A percentile compares a stretch with the other conserved stretches of the same genome.
Conservation (phyloP, 352 stramenopile genomes). For the Phytopythium sindhum region DNA sequence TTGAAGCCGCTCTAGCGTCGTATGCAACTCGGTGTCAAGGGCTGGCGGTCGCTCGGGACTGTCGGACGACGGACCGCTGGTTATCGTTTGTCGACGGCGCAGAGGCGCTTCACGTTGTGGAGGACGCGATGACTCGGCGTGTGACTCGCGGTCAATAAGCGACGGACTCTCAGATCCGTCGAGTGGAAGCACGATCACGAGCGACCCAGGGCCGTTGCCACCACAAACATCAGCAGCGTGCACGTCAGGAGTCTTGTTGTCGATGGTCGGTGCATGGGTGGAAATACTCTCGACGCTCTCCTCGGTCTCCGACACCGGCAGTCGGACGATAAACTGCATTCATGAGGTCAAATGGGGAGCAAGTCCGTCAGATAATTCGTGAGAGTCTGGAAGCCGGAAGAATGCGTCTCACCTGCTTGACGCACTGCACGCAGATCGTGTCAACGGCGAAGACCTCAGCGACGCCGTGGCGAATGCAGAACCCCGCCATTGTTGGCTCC, state of each 20-base stretch:
- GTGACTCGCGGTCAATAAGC: neutral
- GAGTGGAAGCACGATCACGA: neutral
- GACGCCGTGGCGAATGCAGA: slow-evolving; percentile 59
- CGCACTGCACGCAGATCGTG: slow-evolving; percentile 43
- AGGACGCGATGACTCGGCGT: neutral
- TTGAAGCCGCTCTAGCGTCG: slow-evolving; percentile 37
- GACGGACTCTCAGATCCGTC: neutral
- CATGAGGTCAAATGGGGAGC: neutral
- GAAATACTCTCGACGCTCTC: too few species aligned
- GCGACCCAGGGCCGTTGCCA: neutral
- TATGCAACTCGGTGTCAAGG: slow-evolving; percentile 14
- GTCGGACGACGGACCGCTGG: neutral
- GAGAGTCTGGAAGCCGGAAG: neutral
- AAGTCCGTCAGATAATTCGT: neutral
- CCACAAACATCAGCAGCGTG: neutral
- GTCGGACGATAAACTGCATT: neutral
- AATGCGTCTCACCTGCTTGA: slow-evolving; percentile 30
- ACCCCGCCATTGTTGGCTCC: slow-evolving; percentile 36
- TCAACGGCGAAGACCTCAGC: slow-evolving; percentile 39
- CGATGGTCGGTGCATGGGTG: neutral
- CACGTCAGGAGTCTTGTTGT: neutral
- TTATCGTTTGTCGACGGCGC: neutral
- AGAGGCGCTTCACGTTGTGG: neutral
- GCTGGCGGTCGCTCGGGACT: neutral
- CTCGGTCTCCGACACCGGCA: neutral